Conservation (phyloP, 495 filamentous ascomycete species). For the Sphaerosporella brunnea region DNA sequence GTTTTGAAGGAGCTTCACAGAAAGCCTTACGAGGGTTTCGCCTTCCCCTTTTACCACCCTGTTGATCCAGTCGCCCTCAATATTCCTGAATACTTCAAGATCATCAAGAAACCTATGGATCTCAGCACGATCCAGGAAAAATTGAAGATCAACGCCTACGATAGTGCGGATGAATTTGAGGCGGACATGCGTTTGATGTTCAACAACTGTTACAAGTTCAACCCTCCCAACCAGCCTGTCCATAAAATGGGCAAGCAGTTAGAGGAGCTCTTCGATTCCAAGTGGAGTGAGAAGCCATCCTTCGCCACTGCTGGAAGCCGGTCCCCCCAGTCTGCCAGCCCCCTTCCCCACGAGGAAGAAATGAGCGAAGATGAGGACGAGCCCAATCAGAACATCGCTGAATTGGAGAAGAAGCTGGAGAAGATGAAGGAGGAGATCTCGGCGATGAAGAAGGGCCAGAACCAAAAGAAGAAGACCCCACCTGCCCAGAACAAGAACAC, state of each 20-base stretch:
- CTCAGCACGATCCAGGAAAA: conserved; percentile 58
- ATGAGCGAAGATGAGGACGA: conserved; percentile 43
- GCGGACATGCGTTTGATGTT: conserved; percentile 67
- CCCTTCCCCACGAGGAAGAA: conserved; percentile 48
- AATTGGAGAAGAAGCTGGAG: conserved; percentile 46
- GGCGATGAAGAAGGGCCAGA: conserved; percentile 34
- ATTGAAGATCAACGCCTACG: conserved; percentile 63
- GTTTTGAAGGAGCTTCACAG: conserved; percentile 64
- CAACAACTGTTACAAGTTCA: conserved; percentile 82
- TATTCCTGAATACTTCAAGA: conserved; percentile 79
- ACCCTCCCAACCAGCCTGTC: conserved; percentile 58
- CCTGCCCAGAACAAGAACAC: conserved; percentile 42
- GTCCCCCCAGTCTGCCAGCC: conserved; percentile 33
- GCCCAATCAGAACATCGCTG: conserved; percentile 31
- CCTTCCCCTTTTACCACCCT: conserved; percentile 54
- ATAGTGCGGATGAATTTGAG: conserved; percentile 69
- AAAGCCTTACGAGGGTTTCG: conserved; percentile 44
- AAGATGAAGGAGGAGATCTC: conserved; percentile 50
- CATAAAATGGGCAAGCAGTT: conserved; percentile 50
- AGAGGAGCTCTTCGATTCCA: conserved; percentile 50
- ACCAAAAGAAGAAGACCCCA: conserved; percentile 52
- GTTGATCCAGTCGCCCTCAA: conserved; percentile 90
- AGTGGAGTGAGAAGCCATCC: conserved; percentile 54
- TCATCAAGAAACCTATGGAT: conserved; percentile 96
- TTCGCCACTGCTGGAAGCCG: conserved; percentile 56